Conservation (phyloP, 768 basidiomycete species). For the Kwoniella mangroviensis region DNA sequence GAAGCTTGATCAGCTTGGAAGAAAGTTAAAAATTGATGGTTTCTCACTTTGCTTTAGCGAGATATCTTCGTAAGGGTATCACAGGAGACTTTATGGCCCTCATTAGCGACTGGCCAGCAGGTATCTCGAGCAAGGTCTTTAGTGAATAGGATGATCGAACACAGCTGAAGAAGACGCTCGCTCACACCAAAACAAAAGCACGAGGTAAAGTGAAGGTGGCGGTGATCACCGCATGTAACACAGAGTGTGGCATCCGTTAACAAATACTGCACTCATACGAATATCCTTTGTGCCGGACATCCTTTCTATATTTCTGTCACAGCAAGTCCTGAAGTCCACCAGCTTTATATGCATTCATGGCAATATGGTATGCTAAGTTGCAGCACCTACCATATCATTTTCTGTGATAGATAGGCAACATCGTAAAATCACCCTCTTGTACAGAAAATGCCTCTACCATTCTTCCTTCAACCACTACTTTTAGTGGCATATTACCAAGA, state of each 20-base stretch:
- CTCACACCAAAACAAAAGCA: not conserved
- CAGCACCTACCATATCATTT: no score
- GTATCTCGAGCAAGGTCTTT: not conserved
- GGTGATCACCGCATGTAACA: not conserved
- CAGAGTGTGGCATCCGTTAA: not conserved
- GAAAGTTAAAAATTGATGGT: not conserved
- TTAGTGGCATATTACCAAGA: conserved; percentile 34
- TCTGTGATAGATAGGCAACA: not conserved
- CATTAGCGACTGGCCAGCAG: conserved; percentile 1
- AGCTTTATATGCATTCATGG: not conserved
- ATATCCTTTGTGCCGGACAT: not conserved
- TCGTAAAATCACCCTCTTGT: not conserved
- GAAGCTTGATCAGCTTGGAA: no score
- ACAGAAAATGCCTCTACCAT: conserved; percentile 35
- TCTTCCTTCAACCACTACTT: conserved; percentile 39
- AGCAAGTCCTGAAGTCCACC: no score
- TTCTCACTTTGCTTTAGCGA: not conserved
- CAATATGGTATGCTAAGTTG: no score
- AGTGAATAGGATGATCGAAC: not conserved
- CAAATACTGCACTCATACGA: not conserved
- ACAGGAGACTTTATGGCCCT: conserved; percentile 4
- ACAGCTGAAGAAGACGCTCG: no score
- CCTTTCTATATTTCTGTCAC: conserved; percentile 4
- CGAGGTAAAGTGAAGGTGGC: not conserved
- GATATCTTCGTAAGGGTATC: not conserved